Evolutionary conservation across 441 rosid species (phyloP).

Genomic region (Erysimum cheiri): DNA sequence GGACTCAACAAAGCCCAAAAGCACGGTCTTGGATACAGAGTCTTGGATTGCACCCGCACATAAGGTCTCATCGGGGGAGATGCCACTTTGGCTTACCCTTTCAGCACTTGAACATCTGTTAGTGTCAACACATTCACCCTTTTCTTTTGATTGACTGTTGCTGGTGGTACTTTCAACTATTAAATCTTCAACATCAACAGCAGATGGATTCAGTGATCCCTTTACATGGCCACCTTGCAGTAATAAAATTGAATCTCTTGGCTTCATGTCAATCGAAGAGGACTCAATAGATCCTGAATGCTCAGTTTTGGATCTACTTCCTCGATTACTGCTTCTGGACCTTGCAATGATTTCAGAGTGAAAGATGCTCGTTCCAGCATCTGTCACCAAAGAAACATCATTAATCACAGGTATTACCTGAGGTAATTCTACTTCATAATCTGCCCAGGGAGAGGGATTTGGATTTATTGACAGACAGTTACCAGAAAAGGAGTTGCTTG

Average conservation of each 20-base stretch:
- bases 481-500: conserved; percentile 42
- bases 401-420: conserved; percentile 18
- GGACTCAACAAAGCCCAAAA: conserved; percentile 29
- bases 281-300: conserved; percentile 29
- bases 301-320: conserved; percentile 25
- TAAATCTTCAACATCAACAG: conserved; percentile 27
- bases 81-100: conserved; percentile 36
- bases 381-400: conserved; percentile 33
- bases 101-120: conserved; percentile 35
- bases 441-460: conserved; percentile 32
- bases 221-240: conserved; percentile 33
- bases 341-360: conserved; percentile 35
- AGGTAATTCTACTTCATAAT: conserved; percentile 37
- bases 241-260: conserved; percentile 29
- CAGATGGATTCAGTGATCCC: conserved; percentile 32
- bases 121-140: conserved; percentile 35
- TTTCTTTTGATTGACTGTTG: conserved; percentile 24
- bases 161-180: conserved; percentile 11
- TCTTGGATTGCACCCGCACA: conserved; percentile 20
- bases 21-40: conserved; percentile 23
- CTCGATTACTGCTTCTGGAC: conserved; percentile 19
- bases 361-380: conserved; percentile 24
- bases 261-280: conserved; percentile 32
- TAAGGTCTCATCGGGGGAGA: conserved; percentile 31
- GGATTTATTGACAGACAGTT: conserved; percentile 21